Evolutionary conservation across 345 rosid genomes (phyloP), one percentile per base, ranked within the genome.

Genomic region (Bretschneidera sinensis): DNA sequence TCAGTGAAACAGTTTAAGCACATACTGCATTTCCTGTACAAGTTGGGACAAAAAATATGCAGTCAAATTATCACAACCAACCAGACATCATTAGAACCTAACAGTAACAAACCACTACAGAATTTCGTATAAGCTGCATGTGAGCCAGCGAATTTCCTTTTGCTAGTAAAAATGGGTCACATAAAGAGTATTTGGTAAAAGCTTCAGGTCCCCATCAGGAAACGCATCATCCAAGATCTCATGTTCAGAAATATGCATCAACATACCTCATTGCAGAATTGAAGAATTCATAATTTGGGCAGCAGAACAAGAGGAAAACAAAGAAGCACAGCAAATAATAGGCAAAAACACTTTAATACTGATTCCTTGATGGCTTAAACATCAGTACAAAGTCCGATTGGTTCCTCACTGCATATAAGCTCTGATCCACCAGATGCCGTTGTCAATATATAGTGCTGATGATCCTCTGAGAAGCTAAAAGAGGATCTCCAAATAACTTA

Each of bases 321-420:
- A 43, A 53, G n/a, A 54, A 59, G 31, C 58, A 55, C 39, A 48
- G 55, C 47, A 23, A 57, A 61, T 35, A 49, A 23, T 49, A 66
- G 63, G 31, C 25, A 62, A 56, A n/a, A n/a, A 18, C 25, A 59
- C 33, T 62, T 52, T 25, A 59, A 50, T n/a, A n/a, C n/a, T 39
- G 15, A 39, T 13, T 4, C 4, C 24, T 43, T 53, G 19, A 52
- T 51, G 55, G 45, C 61, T 49, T 61, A 51, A 51, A 57, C 60
- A 55, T 59, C 52, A 51, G 28, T 51, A 60, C 47, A 59, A 48
- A 25, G 64, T 22, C 57, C 45, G 48, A 59, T 60, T 21, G 31
- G 34, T 16, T 51, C 60, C 71, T 52, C 10, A 48, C 54, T 9
- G 35, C 74, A 65, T 39, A 48, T 59, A 61, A 60, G 57, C 55